A percentile compares a stretch with the other conserved stretches of the same genome.
Evolutionary conservation across 2,329 filamentous ascomycete species (phyloP).

Genomic region (Fusarium duplospermum): DNA sequence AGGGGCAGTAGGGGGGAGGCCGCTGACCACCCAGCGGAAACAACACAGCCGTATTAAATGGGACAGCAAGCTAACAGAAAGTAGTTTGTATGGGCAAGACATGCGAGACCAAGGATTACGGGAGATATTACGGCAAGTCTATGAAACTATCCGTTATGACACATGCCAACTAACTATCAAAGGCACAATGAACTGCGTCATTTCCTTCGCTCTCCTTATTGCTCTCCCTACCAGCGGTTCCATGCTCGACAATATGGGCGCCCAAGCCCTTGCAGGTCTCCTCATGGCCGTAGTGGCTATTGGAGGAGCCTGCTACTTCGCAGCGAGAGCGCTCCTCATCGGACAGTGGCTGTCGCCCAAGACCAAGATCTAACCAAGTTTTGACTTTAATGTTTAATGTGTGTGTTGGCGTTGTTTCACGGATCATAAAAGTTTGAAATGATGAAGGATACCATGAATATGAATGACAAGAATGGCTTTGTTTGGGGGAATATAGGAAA

Average conservation of each 20-base stretch:
- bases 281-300: conserved; percentile 56
- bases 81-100: conserved; percentile 59
- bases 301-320: conserved; percentile 48
- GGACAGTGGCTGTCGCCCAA: conserved; percentile 38
- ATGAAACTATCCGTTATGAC: too few species aligned
- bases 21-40: too few species aligned
- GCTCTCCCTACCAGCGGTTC: conserved; percentile 59
- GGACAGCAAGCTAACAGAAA: conserved; percentile 2
- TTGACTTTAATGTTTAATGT: not conserved
- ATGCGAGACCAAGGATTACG: conserved; percentile 59
- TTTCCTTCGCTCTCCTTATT: conserved; percentile 57
- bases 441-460: not conserved
- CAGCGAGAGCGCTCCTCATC: conserved; percentile 43
- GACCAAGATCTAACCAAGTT: conserved; percentile 26
- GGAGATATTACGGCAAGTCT: conserved; percentile 51
- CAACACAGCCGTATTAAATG: too few species aligned
- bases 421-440: not conserved
- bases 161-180: conserved; percentile 7
- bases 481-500: not conserved
- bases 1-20: too few species aligned
- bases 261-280: conserved; percentile 57
- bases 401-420: not conserved
- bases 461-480: not conserved
- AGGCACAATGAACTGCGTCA: conserved; percentile 60
- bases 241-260: conserved; percentile 58